Conservation (phyloP, 1,284 basidiomycete genomes). For the Singerocomus rubriflavus region DNA sequence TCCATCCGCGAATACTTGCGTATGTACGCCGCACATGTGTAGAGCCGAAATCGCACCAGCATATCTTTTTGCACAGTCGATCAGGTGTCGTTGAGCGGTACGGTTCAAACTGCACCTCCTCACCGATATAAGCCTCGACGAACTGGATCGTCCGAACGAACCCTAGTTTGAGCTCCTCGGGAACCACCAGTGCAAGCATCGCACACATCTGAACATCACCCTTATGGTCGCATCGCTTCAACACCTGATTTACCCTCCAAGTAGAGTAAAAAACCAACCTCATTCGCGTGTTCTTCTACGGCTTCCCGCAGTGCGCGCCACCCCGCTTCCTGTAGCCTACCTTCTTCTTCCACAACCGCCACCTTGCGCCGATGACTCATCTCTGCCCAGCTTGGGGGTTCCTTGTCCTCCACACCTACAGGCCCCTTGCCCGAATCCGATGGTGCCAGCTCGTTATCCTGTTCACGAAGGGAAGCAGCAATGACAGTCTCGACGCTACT, state of each 20-base stretch:
- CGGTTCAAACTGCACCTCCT: background rate
- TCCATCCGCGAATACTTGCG: conserved; percentile 57
- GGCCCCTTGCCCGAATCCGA: conserved; percentile 10
- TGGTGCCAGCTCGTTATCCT: conserved; percentile 19
- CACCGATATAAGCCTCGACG: conserved; percentile 70
- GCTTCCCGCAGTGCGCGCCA: conserved; percentile 56
- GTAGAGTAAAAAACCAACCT: conserved; percentile 38
- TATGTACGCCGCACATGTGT: conserved; percentile 65
- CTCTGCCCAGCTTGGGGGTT: conserved; percentile 23
- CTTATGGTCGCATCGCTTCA: conserved; percentile 33
- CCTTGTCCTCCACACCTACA: background rate
- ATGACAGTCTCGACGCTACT: conserved; percentile 71
- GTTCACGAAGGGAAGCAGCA: conserved; percentile 39
- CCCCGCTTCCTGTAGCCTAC: conserved; percentile 46
- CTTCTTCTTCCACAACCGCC: conserved; percentile 50
- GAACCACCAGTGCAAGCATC: conserved; percentile 59
- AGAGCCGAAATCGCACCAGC: conserved; percentile 55
- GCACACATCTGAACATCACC: conserved; percentile 78
- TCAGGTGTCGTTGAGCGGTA: background rate
- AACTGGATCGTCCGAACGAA: conserved; percentile 47
- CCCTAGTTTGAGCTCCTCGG: conserved; percentile 50
- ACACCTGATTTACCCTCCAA: background rate
- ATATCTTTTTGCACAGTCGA: conserved; percentile 43
- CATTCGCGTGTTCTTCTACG: conserved; percentile 59
- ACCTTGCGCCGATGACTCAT: conserved; percentile 39